Evolutionary conservation across 305 asterid genomes (phyloP).

Genomic region (Coffea humblotiana): DNA sequence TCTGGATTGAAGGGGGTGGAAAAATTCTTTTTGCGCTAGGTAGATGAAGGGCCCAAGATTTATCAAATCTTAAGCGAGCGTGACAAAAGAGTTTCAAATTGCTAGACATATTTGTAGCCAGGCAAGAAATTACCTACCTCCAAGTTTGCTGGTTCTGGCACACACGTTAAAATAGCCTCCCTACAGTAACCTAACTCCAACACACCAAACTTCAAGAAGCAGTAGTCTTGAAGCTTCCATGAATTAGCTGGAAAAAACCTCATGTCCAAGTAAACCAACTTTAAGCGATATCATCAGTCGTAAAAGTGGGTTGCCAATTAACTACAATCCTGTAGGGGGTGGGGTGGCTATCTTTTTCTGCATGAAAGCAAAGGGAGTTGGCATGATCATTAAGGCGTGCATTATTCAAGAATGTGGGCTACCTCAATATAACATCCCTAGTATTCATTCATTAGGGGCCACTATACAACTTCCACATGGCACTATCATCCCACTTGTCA

Average conservation of each 20-base stretch:
- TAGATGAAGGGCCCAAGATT: neutral
- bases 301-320: neutral
- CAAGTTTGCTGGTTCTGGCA: neutral
- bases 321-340: neutral
- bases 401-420: constrained; percentile 8
- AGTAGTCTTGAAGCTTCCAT: neutral
- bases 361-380: constrained; percentile 3
- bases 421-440: neutral
- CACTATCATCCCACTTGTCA: neutral
- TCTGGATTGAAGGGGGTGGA: neutral
- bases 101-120: no score
- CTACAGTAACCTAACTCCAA: neutral
- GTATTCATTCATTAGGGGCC: neutral
- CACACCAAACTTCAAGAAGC: neutral
- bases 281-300: neutral
- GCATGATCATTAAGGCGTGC: constrained; percentile 35
- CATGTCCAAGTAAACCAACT: neutral
- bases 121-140: neutral
- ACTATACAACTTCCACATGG: neutral
- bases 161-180: neutral
- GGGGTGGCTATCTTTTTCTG: neutral
- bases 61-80: neutral
- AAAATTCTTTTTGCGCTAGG: neutral
- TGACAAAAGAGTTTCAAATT: neutral
- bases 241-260: neutral